These are phyloP conservation scores for Teunomyces stri DNA, from an alignment of 805 yeast species.

Conservation along the genomic window DNA sequence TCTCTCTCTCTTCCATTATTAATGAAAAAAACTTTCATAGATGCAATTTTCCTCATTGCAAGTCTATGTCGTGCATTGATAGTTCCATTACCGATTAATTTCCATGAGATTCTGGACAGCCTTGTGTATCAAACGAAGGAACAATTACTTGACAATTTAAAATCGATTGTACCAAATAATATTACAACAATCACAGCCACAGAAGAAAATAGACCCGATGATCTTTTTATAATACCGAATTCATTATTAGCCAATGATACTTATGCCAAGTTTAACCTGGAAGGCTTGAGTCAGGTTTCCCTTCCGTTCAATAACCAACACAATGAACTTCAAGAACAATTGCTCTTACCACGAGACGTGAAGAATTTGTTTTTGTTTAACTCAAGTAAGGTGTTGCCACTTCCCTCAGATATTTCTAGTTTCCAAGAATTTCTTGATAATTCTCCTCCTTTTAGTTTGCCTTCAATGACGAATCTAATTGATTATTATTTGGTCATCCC, in stretches of 20 bases:
- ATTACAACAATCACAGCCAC: background rate
- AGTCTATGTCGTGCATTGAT: background rate
- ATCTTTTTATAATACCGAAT: background rate
- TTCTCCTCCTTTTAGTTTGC: slow-evolving; percentile 40
- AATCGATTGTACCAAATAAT: background rate
- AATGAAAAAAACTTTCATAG: background rate
- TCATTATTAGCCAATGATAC: background rate
- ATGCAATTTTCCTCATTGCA: background rate
- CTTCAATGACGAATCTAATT: slow-evolving; percentile 29
- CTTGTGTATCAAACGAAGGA: background rate
- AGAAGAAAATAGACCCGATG: background rate
- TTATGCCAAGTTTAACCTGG: background rate
- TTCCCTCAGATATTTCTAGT: background rate
- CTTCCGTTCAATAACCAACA: background rate
- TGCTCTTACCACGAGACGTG: slow-evolving; percentile 30
- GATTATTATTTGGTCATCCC: slow-evolving; percentile 43
- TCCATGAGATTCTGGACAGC: background rate
- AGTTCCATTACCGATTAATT: background rate
- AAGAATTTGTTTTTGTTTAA: slow-evolving; percentile 40
- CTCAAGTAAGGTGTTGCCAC: slow-evolving; percentile 14
- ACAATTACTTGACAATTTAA: background rate
- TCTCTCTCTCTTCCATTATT: background rate
- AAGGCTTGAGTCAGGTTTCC: background rate
- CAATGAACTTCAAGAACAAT: background rate
- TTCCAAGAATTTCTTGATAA: slow-evolving; percentile 15